phyloP scores from a whole-genome alignment of 306 rosid genomes.

The Casuarina glauca region DNA sequence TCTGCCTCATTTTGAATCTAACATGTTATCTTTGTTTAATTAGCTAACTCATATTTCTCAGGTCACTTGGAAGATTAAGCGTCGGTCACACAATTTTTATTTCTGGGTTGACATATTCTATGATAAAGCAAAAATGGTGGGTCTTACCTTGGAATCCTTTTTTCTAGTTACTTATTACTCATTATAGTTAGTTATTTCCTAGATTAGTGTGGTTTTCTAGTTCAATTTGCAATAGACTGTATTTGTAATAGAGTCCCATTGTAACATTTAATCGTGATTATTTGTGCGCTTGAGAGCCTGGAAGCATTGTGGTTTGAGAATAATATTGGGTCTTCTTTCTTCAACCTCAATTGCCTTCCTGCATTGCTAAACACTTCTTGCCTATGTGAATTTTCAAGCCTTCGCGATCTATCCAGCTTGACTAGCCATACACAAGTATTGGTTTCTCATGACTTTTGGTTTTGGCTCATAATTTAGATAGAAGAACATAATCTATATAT shows the following conservation, averaged over 20 bases:
- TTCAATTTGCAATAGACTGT: conserved; percentile 2
- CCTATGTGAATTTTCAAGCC: conserved; percentile 59
- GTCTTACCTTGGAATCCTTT: conserved; percentile 27
- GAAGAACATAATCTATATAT: not conserved
- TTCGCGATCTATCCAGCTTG: conserved; percentile 56
- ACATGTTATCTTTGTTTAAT: not conserved
- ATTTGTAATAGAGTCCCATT: conserved; percentile 1
- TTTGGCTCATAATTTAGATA: conserved; percentile 3
- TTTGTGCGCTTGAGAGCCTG: conserved; percentile 52
- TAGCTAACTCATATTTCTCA: conserved; percentile 31
- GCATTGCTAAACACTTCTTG: conserved; percentile 82
- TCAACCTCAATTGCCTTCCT: conserved; percentile 85
- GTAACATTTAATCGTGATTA: conserved; percentile 22
- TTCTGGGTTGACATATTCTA: conserved; percentile 73
- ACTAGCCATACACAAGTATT: conserved; percentile 60
- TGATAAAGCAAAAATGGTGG: conserved; percentile 59
- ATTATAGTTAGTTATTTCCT: conserved; percentile 11
- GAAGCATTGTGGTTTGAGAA: conserved; percentile 83
- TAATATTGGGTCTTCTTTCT: conserved; percentile 63
- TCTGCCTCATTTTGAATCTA: not conserved
- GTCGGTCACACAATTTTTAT: conserved; percentile 79
- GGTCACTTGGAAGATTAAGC: conserved; percentile 85
- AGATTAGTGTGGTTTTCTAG: conserved; percentile 15
- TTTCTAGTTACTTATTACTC: conserved; percentile 11
- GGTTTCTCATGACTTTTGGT: conserved; percentile 16